phyloP scores from a whole-genome alignment of 1,284 basidiomycete species.

The Ustilago hordei region DNA sequence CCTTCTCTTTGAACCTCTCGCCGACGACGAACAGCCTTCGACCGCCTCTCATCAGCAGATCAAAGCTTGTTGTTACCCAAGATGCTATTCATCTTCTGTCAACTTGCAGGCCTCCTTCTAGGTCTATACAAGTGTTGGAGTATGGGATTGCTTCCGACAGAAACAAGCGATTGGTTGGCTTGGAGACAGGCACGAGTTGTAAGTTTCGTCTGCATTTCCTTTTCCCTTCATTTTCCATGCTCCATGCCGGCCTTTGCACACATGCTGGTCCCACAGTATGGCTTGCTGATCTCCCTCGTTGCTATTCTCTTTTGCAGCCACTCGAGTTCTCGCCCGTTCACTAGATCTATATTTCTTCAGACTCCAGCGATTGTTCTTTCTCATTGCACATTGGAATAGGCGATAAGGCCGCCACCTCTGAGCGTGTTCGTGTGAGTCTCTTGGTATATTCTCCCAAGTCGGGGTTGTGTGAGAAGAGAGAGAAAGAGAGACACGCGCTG shows the following conservation, averaged over 20 bases:
- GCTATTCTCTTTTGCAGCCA: slow-evolving; percentile 18
- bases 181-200: slow-evolving; percentile 62
- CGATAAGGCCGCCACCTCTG: too few relatives aligned
- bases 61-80: slow-evolving; percentile 62
- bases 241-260: neutral
- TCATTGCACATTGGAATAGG: too few relatives aligned
- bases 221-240: neutral
- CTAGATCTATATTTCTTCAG: neutral
- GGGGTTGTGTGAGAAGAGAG: neutral
- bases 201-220: slow-evolving; percentile 27
- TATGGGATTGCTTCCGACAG: slow-evolving; percentile 68
- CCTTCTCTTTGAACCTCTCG: too few relatives aligned
- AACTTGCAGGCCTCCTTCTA: slow-evolving; percentile 55
- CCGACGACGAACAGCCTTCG: slow-evolving; percentile 45
- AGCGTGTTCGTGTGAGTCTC: neutral
- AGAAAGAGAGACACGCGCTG: neutral
- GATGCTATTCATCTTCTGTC: slow-evolving; percentile 57
- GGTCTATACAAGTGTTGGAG: slow-evolving; percentile 68
- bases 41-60: slow-evolving; percentile 51
- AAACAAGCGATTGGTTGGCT: slow-evolving; percentile 67
- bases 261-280: neutral
- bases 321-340: slow-evolving; percentile 49
- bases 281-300: neutral
- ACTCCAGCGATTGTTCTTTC: too few relatives aligned
- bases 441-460: slow-evolving; percentile 9